Evolutionary conservation across 2,329 filamentous ascomycete species (phyloP).

Genomic region (Periconia digitata): DNA sequence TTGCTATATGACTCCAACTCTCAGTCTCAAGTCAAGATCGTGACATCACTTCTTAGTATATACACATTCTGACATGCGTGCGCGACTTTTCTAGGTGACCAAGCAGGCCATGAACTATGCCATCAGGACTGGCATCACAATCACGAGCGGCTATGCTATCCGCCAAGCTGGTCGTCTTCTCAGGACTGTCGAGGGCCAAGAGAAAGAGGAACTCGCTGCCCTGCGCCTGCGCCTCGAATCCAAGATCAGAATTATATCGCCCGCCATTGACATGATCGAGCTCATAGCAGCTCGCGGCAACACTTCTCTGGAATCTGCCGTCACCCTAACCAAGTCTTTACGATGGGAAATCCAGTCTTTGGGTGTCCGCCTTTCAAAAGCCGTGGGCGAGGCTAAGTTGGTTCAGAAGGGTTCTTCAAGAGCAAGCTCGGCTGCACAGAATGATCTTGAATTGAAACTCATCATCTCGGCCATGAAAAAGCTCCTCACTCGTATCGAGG

Average conservation of each 20-base stretch:
- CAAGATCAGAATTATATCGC: conserved; percentile 89
- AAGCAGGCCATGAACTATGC: conserved; percentile 90
- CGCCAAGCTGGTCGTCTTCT: conserved; percentile 77
- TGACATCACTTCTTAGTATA: background rate
- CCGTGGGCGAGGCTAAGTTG: conserved; percentile 65
- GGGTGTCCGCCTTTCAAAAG: conserved; percentile 71
- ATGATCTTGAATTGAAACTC: conserved; percentile 64
- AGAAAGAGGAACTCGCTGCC: conserved; percentile 69
- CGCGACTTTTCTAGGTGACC: conserved; percentile 54
- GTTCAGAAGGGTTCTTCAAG: conserved; percentile 47
- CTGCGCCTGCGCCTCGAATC: conserved; percentile 76
- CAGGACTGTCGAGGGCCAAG: conserved; percentile 68
- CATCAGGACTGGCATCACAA: conserved; percentile 78
- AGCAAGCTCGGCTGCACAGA: conserved; percentile 56
- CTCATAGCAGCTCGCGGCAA: conserved; percentile 80
- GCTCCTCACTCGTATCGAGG: conserved; percentile 78
- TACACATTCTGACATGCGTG: conserved; percentile 5
- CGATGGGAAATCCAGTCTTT: conserved; percentile 81
- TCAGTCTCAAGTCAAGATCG: no score
- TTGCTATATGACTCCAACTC: background rate
- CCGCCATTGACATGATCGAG: conserved; percentile 89
- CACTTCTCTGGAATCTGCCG: conserved; percentile 79
- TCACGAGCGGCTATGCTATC: conserved; percentile 85
- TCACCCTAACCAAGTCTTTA: conserved; percentile 78
- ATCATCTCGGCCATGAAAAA: conserved; percentile 76